Percentiles rank a stretch among this genome's conserved stretches.
phyloP scores from a whole-genome alignment of 768 basidiomycete species.

The Boletus tylopilopsis region DNA sequence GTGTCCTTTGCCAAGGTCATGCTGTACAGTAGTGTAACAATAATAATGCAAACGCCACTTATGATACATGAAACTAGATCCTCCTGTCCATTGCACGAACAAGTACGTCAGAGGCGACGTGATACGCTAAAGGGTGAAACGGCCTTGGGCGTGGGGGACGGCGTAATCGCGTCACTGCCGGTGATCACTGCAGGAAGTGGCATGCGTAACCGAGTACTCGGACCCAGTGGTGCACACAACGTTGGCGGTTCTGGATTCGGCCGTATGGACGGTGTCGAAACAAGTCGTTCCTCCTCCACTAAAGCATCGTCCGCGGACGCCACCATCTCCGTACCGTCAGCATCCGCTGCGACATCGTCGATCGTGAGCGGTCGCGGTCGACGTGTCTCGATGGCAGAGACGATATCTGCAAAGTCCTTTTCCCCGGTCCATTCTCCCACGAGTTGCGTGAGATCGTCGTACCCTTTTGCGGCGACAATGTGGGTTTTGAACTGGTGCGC shows the following conservation, averaged over 20 bases:
- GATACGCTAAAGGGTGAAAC: constrained; percentile 9
- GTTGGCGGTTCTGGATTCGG: constrained; percentile 58
- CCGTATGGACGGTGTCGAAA: constrained; percentile 47
- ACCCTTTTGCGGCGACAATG: constrained; percentile 61
- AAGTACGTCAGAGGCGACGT: constrained; percentile 7
- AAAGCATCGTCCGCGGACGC: background rate
- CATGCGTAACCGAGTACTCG: constrained; percentile 37
- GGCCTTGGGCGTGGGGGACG: constrained; percentile 36
- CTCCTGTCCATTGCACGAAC: too few relatives aligned
- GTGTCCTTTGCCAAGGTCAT: too few relatives aligned
- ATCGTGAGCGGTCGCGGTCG: constrained; percentile 19
- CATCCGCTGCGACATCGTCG: constrained; percentile 3
- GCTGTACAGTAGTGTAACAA: background rate
- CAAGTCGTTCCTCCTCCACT: constrained; percentile 29
- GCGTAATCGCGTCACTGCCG: constrained; percentile 44
- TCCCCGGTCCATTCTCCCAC: constrained; percentile 58
- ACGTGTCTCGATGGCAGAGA: constrained; percentile 40
- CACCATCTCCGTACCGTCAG: background rate
- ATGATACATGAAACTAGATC: background rate
- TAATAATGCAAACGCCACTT: too few relatives aligned
- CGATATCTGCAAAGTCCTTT: constrained; percentile 55
- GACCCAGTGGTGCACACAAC: constrained; percentile 39
- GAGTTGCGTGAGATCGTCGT: constrained; percentile 46
- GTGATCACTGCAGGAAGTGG: constrained; percentile 38
- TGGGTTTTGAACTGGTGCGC: constrained; percentile 51